A percentile compares a stretch with the other conserved stretches of the same genome.
Conservation (phyloP, 176 grass and related monocot species). For the Metroxylon sagu region DNA sequence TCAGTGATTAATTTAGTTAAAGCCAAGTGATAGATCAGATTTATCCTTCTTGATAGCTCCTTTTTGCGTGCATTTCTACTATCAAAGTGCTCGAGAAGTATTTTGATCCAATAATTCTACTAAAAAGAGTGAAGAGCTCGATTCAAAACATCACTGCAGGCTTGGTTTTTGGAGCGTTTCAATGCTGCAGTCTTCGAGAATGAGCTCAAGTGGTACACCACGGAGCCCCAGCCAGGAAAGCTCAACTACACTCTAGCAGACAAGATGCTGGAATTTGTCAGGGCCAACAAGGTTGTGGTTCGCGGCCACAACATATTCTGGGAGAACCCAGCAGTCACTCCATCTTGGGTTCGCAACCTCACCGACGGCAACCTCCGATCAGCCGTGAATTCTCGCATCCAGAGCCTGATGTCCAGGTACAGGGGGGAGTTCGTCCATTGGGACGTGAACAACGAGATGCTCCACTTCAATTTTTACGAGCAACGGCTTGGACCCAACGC, state of each 20-base stretch:
- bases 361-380: constrained; percentile 32
- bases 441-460: constrained; percentile 99
- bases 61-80: no score
- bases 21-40: no score
- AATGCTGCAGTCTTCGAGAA: constrained; percentile 92
- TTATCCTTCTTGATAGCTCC: no score
- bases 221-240: constrained; percentile 51
- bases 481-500: constrained; percentile 68
- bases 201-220: constrained; percentile 93
- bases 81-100: no score
- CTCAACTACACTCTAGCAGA: constrained; percentile 52
- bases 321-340: constrained; percentile 71
- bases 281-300: constrained; percentile 34
- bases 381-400: constrained; percentile 50
- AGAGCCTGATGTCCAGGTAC: constrained; percentile 52
- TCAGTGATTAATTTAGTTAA: no score
- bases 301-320: constrained; percentile 97
- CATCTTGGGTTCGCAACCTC: constrained; percentile 63
- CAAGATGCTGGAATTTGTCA: constrained; percentile 54
- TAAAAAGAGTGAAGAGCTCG: no score
- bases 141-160: constrained; percentile 21
- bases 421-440: constrained; percentile 85
- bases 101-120: no score
- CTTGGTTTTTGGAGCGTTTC: constrained; percentile 58
- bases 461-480: constrained; percentile 95